These are phyloP conservation scores for Sugiyamaella smithiae DNA, from an alignment of 805 yeast species.

Conservation along the genomic window DNA sequence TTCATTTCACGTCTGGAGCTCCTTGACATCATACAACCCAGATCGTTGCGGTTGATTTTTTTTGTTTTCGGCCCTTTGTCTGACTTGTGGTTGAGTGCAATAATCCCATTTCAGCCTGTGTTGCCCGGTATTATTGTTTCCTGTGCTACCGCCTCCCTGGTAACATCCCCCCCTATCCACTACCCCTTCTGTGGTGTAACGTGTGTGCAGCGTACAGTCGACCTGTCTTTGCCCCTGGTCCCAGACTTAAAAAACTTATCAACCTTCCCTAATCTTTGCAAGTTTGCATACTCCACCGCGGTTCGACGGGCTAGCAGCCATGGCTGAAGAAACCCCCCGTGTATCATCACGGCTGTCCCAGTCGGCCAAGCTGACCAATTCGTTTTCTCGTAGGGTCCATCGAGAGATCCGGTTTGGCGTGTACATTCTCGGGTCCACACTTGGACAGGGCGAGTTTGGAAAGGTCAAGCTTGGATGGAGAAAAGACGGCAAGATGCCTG, in stretches of 20 bases:
- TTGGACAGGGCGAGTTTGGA: conserved; percentile 98
- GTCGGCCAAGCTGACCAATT: conserved; percentile 28
- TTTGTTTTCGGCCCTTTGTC: background rate
- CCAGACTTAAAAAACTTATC: too few species aligned
- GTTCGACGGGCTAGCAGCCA: too few species aligned
- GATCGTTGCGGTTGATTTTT: background rate
- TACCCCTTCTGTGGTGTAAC: too few species aligned
- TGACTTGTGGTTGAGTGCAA: background rate
- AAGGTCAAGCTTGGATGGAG: conserved; percentile 97
- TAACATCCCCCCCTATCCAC: too few species aligned
- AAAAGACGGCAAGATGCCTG: conserved; percentile 56
- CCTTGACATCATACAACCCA: background rate
- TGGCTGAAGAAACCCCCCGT: conserved; percentile 19
- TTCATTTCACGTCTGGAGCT: conserved; percentile 2
- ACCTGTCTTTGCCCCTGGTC: too few species aligned
- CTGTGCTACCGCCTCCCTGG: too few species aligned
- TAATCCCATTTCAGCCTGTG: too few species aligned
- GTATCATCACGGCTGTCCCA: conserved; percentile 30
- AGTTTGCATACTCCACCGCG: too few species aligned
- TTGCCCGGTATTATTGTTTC: too few species aligned
- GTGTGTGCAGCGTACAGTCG: too few species aligned
- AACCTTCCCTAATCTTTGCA: too few species aligned
- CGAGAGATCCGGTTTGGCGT: conserved; percentile 69
- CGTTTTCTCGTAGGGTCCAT: conserved; percentile 28
- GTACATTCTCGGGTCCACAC: conserved; percentile 84